Base-by-base conservation (phyloP, 1,139 yeast species). In the Saccharomyces pastorianus region DNA sequence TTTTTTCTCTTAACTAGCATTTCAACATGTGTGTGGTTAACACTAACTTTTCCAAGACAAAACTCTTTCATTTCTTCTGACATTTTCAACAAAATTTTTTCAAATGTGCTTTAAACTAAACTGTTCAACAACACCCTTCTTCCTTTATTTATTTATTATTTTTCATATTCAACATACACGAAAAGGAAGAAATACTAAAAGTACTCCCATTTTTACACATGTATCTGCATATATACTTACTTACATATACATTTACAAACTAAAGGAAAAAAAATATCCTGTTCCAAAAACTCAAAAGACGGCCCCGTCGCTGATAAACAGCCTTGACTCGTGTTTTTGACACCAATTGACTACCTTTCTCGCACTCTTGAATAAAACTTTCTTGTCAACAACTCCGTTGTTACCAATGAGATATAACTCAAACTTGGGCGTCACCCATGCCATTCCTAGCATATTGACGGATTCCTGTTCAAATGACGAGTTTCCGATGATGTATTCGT, bases 261-360 rank as follows among this genome's bases (percentile, higher is more conserved):
- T 38, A 38, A 38, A 38, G 25, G 42, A 17, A 17, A 38, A 38
- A 8, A 3, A 20, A 20, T 20, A 20, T 20, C 23, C 23, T 20
- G 23, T 20, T 20, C 20, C 20, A 14, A 9, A 20, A 28, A n/a
- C 26, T 65, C 57, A 77, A 59, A 76, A 77, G 0, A 79, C 77
- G 0, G 85, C 87, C 2, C 88, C 88, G 31, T 82, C 83, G 38
- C 78, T 75, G 2, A 83, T 82, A 65, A 84, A 84, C 38, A 84
- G 62, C 42, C 84, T 68, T 48, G 78, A 77, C 57, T 83, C 85
- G 55, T 83, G 77, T 51, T 72, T 76, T 54, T 74, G 70, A 58
- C 85, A 79, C 88, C 88, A 84, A 27, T 72, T 71, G 2, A 81
- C 77, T 31, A 83, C 77, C 8, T 74, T 71, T 49, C 75, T 73